These are phyloP conservation scores for Xylariomycetidae sp. DNA, from an alignment of 2,329 filamentous ascomycete species.

Conservation along the genomic window DNA sequence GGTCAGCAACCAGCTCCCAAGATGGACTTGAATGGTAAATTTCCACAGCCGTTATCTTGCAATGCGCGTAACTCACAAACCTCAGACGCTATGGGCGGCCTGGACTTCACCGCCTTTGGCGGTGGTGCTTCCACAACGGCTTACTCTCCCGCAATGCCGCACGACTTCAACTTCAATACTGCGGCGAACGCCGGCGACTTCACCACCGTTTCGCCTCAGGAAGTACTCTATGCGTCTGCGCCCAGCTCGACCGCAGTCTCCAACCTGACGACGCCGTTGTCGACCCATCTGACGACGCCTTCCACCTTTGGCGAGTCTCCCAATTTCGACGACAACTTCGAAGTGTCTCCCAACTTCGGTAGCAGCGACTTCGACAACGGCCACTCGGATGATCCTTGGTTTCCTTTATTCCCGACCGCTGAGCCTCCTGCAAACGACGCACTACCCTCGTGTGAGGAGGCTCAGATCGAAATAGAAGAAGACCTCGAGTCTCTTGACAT, in stretches of 20 bases:
- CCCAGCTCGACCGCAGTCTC: slow-evolving; percentile 80
- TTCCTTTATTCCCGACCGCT: slow-evolving; percentile 58
- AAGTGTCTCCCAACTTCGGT: slow-evolving; percentile 73
- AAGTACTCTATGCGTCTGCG: slow-evolving; percentile 68
- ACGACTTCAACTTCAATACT: slow-evolving; percentile 40
- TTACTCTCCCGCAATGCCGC: slow-evolving; percentile 46
- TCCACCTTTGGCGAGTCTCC: slow-evolving; percentile 74
- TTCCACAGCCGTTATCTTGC: slow-evolving; percentile 1
- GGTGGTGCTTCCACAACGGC: slow-evolving; percentile 41
- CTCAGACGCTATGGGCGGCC: slow-evolving; percentile 48
- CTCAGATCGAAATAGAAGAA: no score
- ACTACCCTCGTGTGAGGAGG: slow-evolving; percentile 41
- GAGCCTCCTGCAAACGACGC: slow-evolving; percentile 26
- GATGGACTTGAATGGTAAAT: slow-evolving; percentile 54
- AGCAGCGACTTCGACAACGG: slow-evolving; percentile 48
- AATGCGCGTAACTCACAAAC: slow-evolving; percentile 25
- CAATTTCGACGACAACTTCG: slow-evolving; percentile 65
- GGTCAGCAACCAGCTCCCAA: slow-evolving; percentile 39
- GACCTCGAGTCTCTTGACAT: slow-evolving; percentile 42
- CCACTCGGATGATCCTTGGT: slow-evolving; percentile 65
- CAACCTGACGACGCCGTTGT: slow-evolving; percentile 76
- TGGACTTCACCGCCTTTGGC: slow-evolving; percentile 54
- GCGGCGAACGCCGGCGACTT: slow-evolving; percentile 47
- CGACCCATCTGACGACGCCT: slow-evolving; percentile 79
- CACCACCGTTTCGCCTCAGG: slow-evolving; percentile 77